These are phyloP conservation scores for Globisporangium recalcitrans DNA, from an alignment of 352 stramenopile genomes.

Conservation along the genomic window DNA sequence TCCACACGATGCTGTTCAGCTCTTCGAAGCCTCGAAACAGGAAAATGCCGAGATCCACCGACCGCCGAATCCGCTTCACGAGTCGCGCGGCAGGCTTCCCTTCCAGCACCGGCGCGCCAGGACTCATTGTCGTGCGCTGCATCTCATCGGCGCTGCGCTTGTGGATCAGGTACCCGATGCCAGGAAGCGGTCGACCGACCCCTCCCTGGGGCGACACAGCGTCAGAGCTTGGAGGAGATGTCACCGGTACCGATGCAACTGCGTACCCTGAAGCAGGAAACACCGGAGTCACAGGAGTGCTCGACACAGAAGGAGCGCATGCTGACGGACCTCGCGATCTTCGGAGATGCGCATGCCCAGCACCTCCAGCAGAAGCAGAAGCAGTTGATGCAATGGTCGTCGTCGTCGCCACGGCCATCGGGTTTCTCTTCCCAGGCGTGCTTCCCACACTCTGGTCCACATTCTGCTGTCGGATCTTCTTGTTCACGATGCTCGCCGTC, in stretches of 20 bases:
- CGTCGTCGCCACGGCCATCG: not conserved
- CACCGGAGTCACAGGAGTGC: not conserved
- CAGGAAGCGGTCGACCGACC: slow-evolving; percentile 19
- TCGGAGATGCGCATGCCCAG: not conserved
- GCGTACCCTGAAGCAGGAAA: not conserved
- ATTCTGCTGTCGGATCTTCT: slow-evolving; percentile 67
- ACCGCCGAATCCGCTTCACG: slow-evolving; percentile 14
- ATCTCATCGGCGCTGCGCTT: slow-evolving; percentile 37
- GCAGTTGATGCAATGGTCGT: not conserved
- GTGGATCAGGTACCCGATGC: slow-evolving; percentile 32
- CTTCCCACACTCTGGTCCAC: slow-evolving; percentile 3
- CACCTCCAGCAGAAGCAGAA: not conserved
- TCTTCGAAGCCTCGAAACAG: slow-evolving; percentile 65
- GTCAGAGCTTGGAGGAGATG: slow-evolving; percentile 2
- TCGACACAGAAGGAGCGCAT: not conserved
- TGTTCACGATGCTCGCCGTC: slow-evolving; percentile 78
- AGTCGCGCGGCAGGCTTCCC: slow-evolving; percentile 11
- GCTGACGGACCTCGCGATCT: not conserved
- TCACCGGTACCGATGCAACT: not conserved
- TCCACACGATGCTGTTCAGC: slow-evolving; percentile 68
- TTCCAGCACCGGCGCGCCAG: slow-evolving; percentile 18
- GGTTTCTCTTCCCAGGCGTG: not conserved
- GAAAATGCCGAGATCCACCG: slow-evolving; percentile 33
- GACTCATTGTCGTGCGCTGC: slow-evolving; percentile 27
- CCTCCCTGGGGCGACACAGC: slow-evolving; percentile 1